Conservation (phyloP, 352 stramenopile species). For the Globisporangium nodosum region DNA sequence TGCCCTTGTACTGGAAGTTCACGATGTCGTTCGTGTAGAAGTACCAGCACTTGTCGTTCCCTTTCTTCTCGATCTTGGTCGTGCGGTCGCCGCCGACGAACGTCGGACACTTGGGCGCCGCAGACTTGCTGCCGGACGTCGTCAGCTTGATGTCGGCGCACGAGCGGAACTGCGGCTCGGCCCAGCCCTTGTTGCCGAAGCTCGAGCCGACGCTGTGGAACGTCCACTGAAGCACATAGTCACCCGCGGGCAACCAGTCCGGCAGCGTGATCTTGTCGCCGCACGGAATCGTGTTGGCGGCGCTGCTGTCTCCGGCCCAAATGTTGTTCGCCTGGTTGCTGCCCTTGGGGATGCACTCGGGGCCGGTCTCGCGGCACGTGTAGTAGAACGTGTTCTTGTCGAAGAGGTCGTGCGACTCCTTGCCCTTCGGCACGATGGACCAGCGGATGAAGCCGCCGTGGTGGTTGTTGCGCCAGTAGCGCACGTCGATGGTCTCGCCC, state of each 20-base stretch:
- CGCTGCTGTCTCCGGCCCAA: slow-evolving; percentile 20
- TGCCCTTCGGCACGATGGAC: slow-evolving; percentile 27
- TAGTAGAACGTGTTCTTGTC: slow-evolving; percentile 41
- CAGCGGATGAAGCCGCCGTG: slow-evolving; percentile 55
- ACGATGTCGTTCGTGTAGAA: slow-evolving; percentile 42
- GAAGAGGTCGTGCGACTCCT: slow-evolving; percentile 17
- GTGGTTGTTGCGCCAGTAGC: slow-evolving; percentile 52
- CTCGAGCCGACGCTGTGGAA: slow-evolving; percentile 41
- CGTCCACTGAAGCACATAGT: slow-evolving; percentile 59
- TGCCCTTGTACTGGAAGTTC: slow-evolving; percentile 19
- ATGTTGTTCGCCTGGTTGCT: not conserved
- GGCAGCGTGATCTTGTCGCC: slow-evolving; percentile 45
- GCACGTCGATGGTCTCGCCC: slow-evolving; percentile 41
- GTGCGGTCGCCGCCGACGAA: slow-evolving; percentile 51
- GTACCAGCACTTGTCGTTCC: slow-evolving; percentile 47
- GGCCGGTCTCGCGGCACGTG: slow-evolving; percentile 43
- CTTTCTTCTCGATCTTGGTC: slow-evolving; percentile 28
- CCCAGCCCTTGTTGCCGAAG: slow-evolving; percentile 41
- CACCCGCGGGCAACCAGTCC: slow-evolving; percentile 32
- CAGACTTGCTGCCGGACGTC: slow-evolving; percentile 13
- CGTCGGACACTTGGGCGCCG: slow-evolving; percentile 26
- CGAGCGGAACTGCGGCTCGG: slow-evolving; percentile 34
- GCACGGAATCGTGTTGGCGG: slow-evolving; percentile 32
- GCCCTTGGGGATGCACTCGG: slow-evolving; percentile 22
- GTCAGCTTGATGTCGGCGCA: slow-evolving; percentile 56